Evolutionary conservation across 176 grass and related monocot genomes (phyloP).

Genomic region (Aegilops speltoides): DNA sequence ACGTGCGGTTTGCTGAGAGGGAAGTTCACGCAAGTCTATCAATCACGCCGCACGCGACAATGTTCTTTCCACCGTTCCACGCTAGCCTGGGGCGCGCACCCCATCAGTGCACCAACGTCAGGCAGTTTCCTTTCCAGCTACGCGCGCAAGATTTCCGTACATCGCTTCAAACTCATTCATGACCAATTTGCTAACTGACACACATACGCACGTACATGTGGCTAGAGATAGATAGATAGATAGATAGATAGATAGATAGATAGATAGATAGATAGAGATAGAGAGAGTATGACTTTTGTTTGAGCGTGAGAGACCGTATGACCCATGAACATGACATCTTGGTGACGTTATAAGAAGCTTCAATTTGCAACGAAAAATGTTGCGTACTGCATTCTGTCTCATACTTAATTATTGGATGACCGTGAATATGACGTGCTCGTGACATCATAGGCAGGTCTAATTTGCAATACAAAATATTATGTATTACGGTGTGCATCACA

Average conservation of each 20-base stretch:
- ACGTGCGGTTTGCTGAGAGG: too few relatives aligned
- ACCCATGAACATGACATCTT: not conserved
- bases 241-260: not conserved
- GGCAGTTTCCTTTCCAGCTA: not conserved
- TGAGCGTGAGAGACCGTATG: not conserved
- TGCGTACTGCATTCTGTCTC: too few relatives aligned
- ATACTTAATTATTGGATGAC: too few relatives aligned
- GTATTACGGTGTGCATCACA: too few relatives aligned
- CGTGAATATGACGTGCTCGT: too few relatives aligned
- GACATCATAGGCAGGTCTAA: too few relatives aligned
- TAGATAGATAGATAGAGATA: not conserved
- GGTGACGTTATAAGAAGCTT: not conserved
- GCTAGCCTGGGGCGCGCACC: not conserved
- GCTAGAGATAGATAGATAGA: not conserved
- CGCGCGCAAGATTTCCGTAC: not conserved
- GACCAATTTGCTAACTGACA: not conserved
- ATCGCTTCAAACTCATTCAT: slow-evolving; percentile 19
- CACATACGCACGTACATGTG: not conserved
- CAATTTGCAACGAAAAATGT: not conserved
- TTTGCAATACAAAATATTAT: too few relatives aligned
- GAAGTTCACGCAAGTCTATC: too few relatives aligned
- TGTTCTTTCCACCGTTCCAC: not conserved
- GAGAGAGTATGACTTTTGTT: not conserved
- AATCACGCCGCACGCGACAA: too few relatives aligned
- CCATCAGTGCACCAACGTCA: not conserved